phyloP scores from a whole-genome alignment of 192 early-diverging fungal species.

The Backusella tarrabulga region DNA sequence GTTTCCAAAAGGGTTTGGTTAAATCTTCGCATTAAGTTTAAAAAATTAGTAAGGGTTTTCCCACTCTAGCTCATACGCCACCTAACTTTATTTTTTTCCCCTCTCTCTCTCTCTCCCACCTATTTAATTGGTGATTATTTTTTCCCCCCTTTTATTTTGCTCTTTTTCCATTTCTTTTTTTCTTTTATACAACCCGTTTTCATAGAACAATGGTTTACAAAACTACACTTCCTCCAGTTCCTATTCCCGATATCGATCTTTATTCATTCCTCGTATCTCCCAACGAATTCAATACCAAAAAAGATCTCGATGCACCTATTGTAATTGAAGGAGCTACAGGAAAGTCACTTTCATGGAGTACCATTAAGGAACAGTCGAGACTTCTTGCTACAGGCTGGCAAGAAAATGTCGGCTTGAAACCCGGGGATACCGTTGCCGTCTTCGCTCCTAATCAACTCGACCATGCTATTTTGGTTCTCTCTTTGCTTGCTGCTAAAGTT shows the following conservation, averaged over 20 bases:
- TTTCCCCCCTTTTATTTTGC: background rate
- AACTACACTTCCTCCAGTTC: background rate
- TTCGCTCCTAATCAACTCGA: constrained; percentile 74
- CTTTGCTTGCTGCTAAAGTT: constrained; percentile 59
- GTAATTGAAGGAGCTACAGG: constrained; percentile 18
- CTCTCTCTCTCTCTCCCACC: background rate
- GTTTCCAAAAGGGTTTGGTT: too few species aligned
- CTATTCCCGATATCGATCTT: constrained; percentile 31
- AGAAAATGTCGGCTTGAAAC: constrained; percentile 53
- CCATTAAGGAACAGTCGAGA: constrained; percentile 15
- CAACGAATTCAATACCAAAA: constrained; percentile 8
- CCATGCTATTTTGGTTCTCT: constrained; percentile 56
- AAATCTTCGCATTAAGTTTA: constrained; percentile 1
- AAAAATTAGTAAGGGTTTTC: constrained; percentile 4
- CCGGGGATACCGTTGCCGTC: constrained; percentile 69
- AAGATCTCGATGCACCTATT: constrained; percentile 8
- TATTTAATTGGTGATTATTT: background rate
- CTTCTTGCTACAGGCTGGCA: constrained; percentile 50
- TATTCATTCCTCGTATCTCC: constrained; percentile 20
- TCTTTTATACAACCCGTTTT: background rate
- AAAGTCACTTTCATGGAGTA: constrained; percentile 11
- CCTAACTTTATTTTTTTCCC: background rate
- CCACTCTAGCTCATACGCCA: constrained; percentile 9
- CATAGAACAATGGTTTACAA: constrained; percentile 22
- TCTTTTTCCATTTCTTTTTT: background rate